These are phyloP conservation scores for Phytophthora nicotianae DNA, from an alignment of 352 stramenopile species.

Conservation along the genomic window DNA sequence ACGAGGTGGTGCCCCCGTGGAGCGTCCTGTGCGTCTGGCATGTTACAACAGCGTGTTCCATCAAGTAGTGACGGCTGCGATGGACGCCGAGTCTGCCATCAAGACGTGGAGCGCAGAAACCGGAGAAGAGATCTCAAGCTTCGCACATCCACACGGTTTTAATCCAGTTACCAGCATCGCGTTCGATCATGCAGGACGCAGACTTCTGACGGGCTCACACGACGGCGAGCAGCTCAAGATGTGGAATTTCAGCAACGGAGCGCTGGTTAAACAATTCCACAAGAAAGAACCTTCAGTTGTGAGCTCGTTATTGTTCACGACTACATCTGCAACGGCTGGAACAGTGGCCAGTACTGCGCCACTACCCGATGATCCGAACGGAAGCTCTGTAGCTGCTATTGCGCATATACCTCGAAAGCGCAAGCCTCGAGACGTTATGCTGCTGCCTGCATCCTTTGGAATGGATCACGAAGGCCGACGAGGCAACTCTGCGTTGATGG, in stretches of 20 bases:
- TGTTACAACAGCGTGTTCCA: conserved; percentile 87
- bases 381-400: conserved; percentile 5
- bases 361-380: conserved; percentile 15
- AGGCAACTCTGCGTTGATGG: conserved; percentile 35
- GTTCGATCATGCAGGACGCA: conserved; percentile 79
- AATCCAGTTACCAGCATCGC: conserved; percentile 81
- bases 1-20: conserved; percentile 8
- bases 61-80: conserved; percentile 80
- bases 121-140: conserved; percentile 84
- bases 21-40: conserved; percentile 53
- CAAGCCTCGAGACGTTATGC: conserved; percentile 67
- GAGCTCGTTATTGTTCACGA: conserved; percentile 30
- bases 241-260: conserved; percentile 92
- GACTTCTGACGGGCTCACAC: conserved; percentile 83
- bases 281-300: conserved; percentile 53
- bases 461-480: conserved; percentile 60
- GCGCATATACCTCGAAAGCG: conserved; percentile 32
- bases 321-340: conserved; percentile 24
- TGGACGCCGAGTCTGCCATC: conserved; percentile 75
- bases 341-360: conserved; percentile 24
- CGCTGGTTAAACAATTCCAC: conserved; percentile 83
- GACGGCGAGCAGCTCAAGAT: conserved; percentile 82
- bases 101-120: conserved; percentile 89
- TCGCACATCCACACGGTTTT: conserved; percentile 65
- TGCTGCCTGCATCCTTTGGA: conserved; percentile 62